Evolutionary conservation across 2,329 filamentous ascomycete species (phyloP).

Genomic region (Basipetospora chlamydospora): DNA sequence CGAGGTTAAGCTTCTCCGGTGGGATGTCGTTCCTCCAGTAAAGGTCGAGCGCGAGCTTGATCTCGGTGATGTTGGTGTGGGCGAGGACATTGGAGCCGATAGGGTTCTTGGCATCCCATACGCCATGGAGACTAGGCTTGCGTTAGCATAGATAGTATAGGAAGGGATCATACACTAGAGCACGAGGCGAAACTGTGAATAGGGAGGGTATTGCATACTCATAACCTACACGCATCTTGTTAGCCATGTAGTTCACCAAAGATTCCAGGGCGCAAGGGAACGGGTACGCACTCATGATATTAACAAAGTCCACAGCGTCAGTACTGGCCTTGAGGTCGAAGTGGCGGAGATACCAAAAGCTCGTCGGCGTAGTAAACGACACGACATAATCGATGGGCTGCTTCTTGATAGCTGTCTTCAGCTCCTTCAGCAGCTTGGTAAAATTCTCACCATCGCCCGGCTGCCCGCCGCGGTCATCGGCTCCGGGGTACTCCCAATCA

Average conservation of each 20-base stretch:
- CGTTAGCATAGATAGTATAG: too few relatives aligned
- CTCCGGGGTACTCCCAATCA: constrained; percentile 31
- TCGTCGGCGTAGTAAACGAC: constrained; percentile 12
- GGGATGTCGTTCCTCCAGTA: constrained; percentile 29
- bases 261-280: too few relatives aligned
- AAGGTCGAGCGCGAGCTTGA: constrained; percentile 23
- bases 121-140: constrained; percentile 7
- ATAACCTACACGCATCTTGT: too few relatives aligned
- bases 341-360: constrained; percentile 17
- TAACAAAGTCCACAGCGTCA: constrained; percentile 6
- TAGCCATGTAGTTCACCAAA: too few relatives aligned
- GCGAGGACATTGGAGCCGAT: constrained; percentile 18
- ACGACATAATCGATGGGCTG: constrained; percentile 9
- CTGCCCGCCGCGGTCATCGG: constrained; percentile 8
- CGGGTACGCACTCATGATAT: constrained; percentile 7
- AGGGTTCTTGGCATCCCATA: constrained; percentile 21
- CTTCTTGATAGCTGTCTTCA: constrained; percentile 8
- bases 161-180: too few relatives aligned
- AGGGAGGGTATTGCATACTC: too few relatives aligned
- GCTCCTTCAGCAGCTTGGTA: constrained; percentile 10
- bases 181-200: too few relatives aligned
- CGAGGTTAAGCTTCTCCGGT: constrained; percentile 25
- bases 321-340: constrained; percentile 11
- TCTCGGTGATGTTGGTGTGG: constrained; percentile 34
- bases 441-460: constrained; percentile 12